A percentile compares a stretch with the other conserved stretches of the same genome.
Evolutionary conservation across 768 basidiomycete species (phyloP).

Genomic region (Antrodiella citrinella): DNA sequence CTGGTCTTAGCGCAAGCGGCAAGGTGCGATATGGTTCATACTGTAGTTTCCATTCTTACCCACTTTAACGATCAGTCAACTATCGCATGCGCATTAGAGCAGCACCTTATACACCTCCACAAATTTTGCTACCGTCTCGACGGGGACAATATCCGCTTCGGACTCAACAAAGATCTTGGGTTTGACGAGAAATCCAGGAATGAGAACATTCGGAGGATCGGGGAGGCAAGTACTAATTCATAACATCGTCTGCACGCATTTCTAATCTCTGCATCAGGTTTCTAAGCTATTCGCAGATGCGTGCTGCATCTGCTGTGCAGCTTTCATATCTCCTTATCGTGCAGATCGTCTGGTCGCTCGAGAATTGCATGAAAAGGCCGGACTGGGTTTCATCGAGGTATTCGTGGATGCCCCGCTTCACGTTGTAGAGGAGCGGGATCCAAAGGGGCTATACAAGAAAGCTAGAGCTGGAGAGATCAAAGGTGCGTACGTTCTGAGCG

Average conservation of each 20-base stretch:
- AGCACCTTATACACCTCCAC: slow-evolving; percentile 80
- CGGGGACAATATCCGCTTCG: slow-evolving; percentile 93
- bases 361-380: slow-evolving; percentile 64
- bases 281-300: slow-evolving; percentile 91
- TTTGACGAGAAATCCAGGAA: slow-evolving; percentile 89
- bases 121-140: slow-evolving; percentile 90
- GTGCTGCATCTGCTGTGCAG: slow-evolving; percentile 79
- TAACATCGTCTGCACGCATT: not conserved
- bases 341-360: slow-evolving; percentile 80
- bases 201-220: slow-evolving; percentile 94
- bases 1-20: slow-evolving; percentile 90
- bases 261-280: slow-evolving; percentile 45
- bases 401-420: slow-evolving; percentile 88
- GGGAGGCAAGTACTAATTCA: slow-evolving; percentile 67
- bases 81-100: slow-evolving; percentile 94
- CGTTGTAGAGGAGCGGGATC: slow-evolving; percentile 88
- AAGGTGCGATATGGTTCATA: slow-evolving; percentile 50
- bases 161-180: slow-evolving; percentile 93
- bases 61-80: slow-evolving; percentile 65
- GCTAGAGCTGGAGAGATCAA: slow-evolving; percentile 93
- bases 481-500: slow-evolving; percentile 37
- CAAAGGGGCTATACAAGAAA: slow-evolving; percentile 96
- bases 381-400: slow-evolving; percentile 86
- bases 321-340: slow-evolving; percentile 98
- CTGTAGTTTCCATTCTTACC: not conserved